phyloP scores from a whole-genome alignment of 83 land plant species.

The Thuja plicata region DNA sequence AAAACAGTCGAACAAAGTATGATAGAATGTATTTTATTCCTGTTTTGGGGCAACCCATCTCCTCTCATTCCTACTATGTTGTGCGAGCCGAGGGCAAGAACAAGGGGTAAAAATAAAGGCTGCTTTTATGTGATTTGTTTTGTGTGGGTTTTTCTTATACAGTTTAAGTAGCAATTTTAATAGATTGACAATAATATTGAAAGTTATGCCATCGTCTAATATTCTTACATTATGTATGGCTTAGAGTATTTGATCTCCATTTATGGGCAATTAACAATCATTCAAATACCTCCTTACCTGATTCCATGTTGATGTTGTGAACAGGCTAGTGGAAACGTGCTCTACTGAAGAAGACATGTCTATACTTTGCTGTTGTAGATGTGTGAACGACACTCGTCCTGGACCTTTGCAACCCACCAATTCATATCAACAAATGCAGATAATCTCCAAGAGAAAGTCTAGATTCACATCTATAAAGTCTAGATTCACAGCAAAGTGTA shows the following conservation, averaged over 20 bases:
- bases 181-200: no score
- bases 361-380: slow-evolving; percentile 1
- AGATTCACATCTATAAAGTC: slow-evolving; percentile 15
- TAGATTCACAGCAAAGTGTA: slow-evolving; percentile 25
- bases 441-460: background rate
- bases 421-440: slow-evolving; percentile 33
- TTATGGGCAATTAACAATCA: no score
- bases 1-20: background rate
- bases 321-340: slow-evolving; percentile 21
- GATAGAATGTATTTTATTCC: slow-evolving; percentile 23
- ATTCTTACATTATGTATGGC: no score
- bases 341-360: slow-evolving; percentile 20
- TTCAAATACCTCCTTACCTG: background rate
- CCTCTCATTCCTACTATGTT: slow-evolving; percentile 37
- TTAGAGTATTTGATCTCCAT: no score
- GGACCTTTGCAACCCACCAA: slow-evolving; percentile 20
- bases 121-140: no score
- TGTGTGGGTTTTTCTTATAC: no score
- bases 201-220: no score
- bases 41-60: slow-evolving; percentile 34
- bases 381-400: slow-evolving; percentile 19
- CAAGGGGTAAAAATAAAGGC: slow-evolving; percentile 23
- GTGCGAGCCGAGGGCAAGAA: slow-evolving; percentile 26
- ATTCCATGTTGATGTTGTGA: background rate
- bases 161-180: no score